These are phyloP conservation scores for Oxyria digyna DNA, from an alignment of 148 eudicot species.

Conservation along the genomic window DNA sequence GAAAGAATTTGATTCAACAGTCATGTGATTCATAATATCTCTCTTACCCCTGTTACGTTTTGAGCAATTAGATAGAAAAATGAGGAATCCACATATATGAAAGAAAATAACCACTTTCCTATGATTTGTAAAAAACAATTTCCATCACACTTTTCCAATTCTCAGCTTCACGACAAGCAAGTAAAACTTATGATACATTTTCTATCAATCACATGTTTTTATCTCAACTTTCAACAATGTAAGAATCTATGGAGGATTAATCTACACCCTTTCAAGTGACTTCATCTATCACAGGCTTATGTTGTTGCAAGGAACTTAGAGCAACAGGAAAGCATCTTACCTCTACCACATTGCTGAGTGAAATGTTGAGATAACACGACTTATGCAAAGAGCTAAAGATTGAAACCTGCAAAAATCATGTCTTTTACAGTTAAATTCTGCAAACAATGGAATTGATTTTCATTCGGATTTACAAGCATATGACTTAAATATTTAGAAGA, in stretches of 20 bases:
- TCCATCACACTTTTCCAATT: not conserved
- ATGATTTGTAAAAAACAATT: not conserved
- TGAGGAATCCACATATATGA: not conserved
- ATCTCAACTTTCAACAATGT: not conserved
- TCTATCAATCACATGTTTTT: not conserved
- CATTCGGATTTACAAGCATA: not conserved
- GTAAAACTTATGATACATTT: not conserved
- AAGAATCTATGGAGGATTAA: not conserved
- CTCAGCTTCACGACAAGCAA: not conserved
- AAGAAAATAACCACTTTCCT: not conserved
- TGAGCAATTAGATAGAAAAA: not conserved
- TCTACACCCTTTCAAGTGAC: not conserved
- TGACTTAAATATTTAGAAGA: not conserved
- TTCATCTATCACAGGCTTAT: not conserved
- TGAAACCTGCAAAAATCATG: slow-evolving; percentile 44
- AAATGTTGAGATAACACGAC: slow-evolving; percentile 57
- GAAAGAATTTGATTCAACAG: not conserved
- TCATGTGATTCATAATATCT: not conserved
- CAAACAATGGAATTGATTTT: not conserved
- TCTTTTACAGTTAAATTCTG: not conserved
- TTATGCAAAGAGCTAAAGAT: slow-evolving; percentile 43
- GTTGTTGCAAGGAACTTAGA: not conserved
- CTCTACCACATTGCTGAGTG: slow-evolving; percentile 54
- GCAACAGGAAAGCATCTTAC: slow-evolving; percentile 17
- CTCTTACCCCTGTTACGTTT: not conserved